Percentiles rank a stretch among this genome's conserved stretches.
These are phyloP conservation scores for Batkoa obscura DNA, from an alignment of 371 early-diverging fungal species.

Conservation along the genomic window DNA sequence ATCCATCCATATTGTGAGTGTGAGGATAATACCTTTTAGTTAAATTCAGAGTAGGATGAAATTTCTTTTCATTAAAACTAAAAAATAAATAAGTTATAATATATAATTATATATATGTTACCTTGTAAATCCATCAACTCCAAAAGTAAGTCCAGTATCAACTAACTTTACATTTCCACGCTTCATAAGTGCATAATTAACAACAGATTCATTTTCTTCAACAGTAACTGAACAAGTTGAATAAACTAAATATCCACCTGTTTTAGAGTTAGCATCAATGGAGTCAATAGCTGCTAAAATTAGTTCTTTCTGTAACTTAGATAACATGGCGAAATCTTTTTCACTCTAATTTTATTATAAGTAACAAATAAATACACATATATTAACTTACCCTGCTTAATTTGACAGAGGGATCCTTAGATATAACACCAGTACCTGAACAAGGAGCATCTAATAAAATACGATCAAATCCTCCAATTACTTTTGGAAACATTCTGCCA, in stretches of 20 bases:
- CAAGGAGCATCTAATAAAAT: constrained; percentile 99
- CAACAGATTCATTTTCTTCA: constrained; percentile 98
- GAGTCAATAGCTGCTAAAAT: constrained; percentile 95
- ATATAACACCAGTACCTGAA: constrained; percentile 97
- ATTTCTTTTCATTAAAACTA: constrained; percentile 70
- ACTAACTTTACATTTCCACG: constrained; percentile 89
- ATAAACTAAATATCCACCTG: constrained; percentile 94
- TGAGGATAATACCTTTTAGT: constrained; percentile 96
- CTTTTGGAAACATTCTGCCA: constrained; percentile 85
- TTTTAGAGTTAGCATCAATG: constrained; percentile 79
- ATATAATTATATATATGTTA: neutral
- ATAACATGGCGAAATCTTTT: constrained; percentile 76
- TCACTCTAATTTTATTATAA: constrained; percentile 23
- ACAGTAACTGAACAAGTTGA: constrained; percentile 98
- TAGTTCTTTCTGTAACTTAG: constrained; percentile 89
- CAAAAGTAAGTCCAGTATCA: constrained; percentile 73
- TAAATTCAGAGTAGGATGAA: constrained; percentile 67
- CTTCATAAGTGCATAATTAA: constrained; percentile 88
- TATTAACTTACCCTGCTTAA: constrained; percentile 44
- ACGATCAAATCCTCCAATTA: constrained; percentile 93
- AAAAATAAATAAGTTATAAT: neutral
- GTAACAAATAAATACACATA: neutral
- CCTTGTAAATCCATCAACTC: constrained; percentile 53
- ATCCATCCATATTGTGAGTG: constrained; percentile 99
- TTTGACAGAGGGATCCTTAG: constrained; percentile 95